Percentiles rank a stretch among this genome's conserved stretches.
Evolutionary conservation across 805 yeast species (phyloP).

Genomic region (Yamadazyma insecticola): DNA sequence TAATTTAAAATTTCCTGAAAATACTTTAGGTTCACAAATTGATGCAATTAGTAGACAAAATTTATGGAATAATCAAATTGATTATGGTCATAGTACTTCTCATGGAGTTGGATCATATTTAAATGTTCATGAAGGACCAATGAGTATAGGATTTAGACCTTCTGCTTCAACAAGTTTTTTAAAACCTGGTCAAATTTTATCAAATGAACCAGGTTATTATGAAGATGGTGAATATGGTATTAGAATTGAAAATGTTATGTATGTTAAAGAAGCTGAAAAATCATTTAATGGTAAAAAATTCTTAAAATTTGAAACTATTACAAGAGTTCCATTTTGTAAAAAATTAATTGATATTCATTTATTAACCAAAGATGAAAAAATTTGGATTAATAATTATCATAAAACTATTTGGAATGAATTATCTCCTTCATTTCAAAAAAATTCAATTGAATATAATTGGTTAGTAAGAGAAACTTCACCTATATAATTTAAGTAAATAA

Average conservation of each 20-base stretch:
- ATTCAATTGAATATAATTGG: constrained; percentile 42
- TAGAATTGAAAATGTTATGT: constrained; percentile 50
- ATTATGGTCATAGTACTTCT: constrained; percentile 61
- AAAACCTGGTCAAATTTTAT: constrained; percentile 50
- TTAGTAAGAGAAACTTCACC: constrained; percentile 42
- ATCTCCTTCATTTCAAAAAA: constrained; percentile 30
- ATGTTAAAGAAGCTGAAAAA: constrained; percentile 37
- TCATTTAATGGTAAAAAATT: constrained; percentile 51
- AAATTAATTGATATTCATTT: constrained; percentile 60
- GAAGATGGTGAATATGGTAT: constrained; percentile 58
- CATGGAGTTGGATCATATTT: constrained; percentile 62
- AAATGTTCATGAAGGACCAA: constrained; percentile 61
- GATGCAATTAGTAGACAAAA: constrained; percentile 57
- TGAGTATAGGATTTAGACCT: constrained; percentile 56
- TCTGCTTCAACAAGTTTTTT: constrained; percentile 41
- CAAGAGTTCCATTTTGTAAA: constrained; percentile 76
- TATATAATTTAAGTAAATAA: no score
- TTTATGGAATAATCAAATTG: constrained; percentile 54
- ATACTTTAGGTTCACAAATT: constrained; percentile 49
- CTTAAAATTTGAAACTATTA: constrained; percentile 75
- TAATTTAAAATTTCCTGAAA: constrained; percentile 48
- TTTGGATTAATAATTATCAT: constrained; percentile 70
- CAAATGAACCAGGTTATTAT: constrained; percentile 63
- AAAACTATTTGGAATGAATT: constrained; percentile 49
- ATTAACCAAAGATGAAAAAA: constrained; percentile 56